Base-by-base conservation (phyloP, 1,139 yeast species). In the Candida glucosophila region DNA sequence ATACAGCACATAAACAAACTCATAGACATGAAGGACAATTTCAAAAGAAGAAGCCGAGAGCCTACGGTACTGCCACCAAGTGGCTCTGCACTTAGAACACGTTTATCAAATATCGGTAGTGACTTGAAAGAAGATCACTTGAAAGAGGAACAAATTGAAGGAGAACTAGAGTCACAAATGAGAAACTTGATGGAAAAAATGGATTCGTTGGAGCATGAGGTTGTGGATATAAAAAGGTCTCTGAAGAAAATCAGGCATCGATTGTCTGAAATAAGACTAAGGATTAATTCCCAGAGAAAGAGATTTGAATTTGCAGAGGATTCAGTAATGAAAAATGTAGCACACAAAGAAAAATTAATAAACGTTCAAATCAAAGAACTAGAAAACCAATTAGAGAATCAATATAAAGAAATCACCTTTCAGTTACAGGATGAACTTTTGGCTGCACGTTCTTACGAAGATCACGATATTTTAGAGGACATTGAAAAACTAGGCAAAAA, bases 371-470 rank as follows among this genome's bases (percentile, higher is more conserved):
- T 56, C 6, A 34, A 43, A 19, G 53, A 51, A 22, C 34, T 41
- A 19, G 25, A 40, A n/a, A 44, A 44, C 12, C 42, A 49, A 19
- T 39, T 55, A 11, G 37, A 41, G 9, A 40, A 42, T 14, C 53
- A 58, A 25, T 52, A 41, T 32, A 52, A 52, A 15, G 60, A 58
- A 22, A 33, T 55, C 18, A 50, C 49, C 24, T 54, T 48, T 31
- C 53, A 56, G 27, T 37, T 62, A 29, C 40, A 46, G 19, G 41
- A 51, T 23, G 62, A 61, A 30, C 33, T 60, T 6, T 39, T 44
- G 14, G 33, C 35, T 1, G 61, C 58, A 3, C 35, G 37, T 24
- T 31, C 35, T 2, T 57, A 42, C 32, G 47, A 49, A 20, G 60
- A 56, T 27, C 42, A 43, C 11, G 47, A 42, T 15, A 27, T 42